Conservation (phyloP, 1,139 yeast genomes). For the Scheffersomyces illinoinensis region DNA sequence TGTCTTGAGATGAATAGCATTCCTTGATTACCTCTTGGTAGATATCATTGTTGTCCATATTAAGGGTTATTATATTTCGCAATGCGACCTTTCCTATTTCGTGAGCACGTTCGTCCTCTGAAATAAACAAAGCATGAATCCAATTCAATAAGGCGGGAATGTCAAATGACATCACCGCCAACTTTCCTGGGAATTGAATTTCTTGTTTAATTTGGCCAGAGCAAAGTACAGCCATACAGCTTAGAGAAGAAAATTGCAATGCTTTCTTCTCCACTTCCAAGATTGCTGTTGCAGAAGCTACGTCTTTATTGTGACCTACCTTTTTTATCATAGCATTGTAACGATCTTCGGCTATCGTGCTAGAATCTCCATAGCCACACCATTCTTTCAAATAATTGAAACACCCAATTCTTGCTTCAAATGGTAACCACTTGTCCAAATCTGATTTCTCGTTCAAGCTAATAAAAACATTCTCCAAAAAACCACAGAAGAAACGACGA, state of each 20-base stretch:
- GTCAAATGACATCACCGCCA: conserved; percentile 65
- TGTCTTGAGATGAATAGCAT: conserved; percentile 62
- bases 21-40: conserved; percentile 64
- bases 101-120: conserved; percentile 60
- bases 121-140: conserved; percentile 69
- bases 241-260: conserved; percentile 69
- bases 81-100: conserved; percentile 74
- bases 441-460: conserved; percentile 48
- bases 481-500: conserved; percentile 77
- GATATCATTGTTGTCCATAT: conserved; percentile 57
- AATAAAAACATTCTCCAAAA: conserved; percentile 66
- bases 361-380: conserved; percentile 85
- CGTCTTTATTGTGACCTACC: conserved; percentile 45
- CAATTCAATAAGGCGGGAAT: conserved; percentile 68
- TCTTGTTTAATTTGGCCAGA: conserved; percentile 61
- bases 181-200: conserved; percentile 43
- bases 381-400: conserved; percentile 85
- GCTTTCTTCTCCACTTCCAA: conserved; percentile 80
- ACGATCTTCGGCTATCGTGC: conserved; percentile 62
- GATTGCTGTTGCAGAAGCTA: conserved; percentile 65
- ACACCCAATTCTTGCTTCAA: conserved; percentile 82
- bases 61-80: conserved; percentile 60
- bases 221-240: conserved; percentile 83
- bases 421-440: conserved; percentile 64
- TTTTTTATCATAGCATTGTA: conserved; percentile 60